Percentiles rank a stretch among this genome's conserved stretches.
Conservation (phyloP, 176 grass and related monocot species). For the Aegilops tauschii region DNA sequence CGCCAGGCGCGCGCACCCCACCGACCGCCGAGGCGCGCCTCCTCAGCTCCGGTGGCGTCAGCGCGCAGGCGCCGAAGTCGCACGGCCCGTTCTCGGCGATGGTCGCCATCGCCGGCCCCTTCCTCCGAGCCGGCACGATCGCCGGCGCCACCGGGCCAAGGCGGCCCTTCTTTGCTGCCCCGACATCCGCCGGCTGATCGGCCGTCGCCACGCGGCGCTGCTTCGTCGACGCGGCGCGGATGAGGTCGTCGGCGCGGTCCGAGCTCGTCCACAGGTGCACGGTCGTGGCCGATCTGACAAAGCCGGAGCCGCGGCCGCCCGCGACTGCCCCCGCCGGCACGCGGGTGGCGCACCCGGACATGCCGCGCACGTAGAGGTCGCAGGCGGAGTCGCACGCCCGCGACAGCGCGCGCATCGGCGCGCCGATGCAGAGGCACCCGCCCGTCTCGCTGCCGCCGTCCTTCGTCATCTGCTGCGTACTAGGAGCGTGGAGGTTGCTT, state of each 20-base stretch:
- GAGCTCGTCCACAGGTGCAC: slow-evolving; percentile 22
- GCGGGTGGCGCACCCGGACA: slow-evolving; percentile 33
- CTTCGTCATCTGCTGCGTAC: slow-evolving; percentile 11
- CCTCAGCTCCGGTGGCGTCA: neutral
- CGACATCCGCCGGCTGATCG: neutral
- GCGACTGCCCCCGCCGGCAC: neutral
- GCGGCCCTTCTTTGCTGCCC: neutral
- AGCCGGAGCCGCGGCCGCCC: slow-evolving; percentile 30
- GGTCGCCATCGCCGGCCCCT: slow-evolving; percentile 25
- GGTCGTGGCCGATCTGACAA: slow-evolving; percentile 19
- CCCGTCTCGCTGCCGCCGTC: neutral
- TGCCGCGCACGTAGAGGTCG: slow-evolving; percentile 64
- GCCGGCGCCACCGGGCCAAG: neutral
- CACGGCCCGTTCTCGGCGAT: slow-evolving; percentile 53
- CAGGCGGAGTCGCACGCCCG: slow-evolving; percentile 58
- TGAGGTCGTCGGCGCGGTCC: slow-evolving; percentile 35
- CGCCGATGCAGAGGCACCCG: slow-evolving; percentile 46
- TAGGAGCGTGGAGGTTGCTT: neutral
- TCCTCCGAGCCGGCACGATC: neutral
- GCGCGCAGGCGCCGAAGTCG: slow-evolving; percentile 26
- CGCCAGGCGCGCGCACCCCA: neutral
- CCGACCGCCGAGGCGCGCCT: neutral
- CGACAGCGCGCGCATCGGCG: slow-evolving; percentile 47
- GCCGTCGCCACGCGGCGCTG: slow-evolving; percentile 20
- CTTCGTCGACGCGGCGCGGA: slow-evolving; percentile 37